phyloP scores from a whole-genome alignment of 345 rosid genomes.

The Salix suchowensis region DNA sequence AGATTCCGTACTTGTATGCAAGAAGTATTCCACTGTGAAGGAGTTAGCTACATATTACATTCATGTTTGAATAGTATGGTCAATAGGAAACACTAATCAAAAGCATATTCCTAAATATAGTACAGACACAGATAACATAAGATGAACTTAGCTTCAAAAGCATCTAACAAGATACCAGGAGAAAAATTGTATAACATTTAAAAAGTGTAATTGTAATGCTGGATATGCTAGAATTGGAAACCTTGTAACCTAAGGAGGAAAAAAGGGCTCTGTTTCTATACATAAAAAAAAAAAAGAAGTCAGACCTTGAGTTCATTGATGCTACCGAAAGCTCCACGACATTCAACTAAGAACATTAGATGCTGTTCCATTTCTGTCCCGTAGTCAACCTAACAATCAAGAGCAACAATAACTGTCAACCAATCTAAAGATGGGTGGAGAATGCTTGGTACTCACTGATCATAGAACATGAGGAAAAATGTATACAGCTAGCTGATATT shows the following conservation, averaged over 20 bases:
- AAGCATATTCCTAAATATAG: not conserved
- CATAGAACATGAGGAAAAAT: not conserved
- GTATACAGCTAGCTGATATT: slow-evolving; percentile 10
- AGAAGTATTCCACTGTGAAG: too few relatives aligned
- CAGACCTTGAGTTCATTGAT: slow-evolving; percentile 69
- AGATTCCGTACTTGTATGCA: too few relatives aligned
- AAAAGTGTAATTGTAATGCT: not conserved
- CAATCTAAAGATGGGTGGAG: not conserved
- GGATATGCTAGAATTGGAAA: not conserved
- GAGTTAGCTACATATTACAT: too few relatives aligned
- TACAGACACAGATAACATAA: not conserved
- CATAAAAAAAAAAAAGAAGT: not conserved
- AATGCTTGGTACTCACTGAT: too few relatives aligned
- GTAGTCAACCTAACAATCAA: slow-evolving; percentile 63
- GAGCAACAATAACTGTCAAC: slow-evolving; percentile 19
- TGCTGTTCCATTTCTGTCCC: slow-evolving; percentile 62
- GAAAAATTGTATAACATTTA: not conserved
- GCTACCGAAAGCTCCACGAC: slow-evolving; percentile 72
- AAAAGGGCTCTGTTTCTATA: not conserved
- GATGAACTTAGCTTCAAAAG: not conserved
- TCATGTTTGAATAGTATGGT: not conserved
- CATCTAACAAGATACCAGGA: not conserved
- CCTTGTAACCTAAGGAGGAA: not conserved
- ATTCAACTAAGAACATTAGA: slow-evolving; percentile 70
- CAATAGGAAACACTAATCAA: not conserved